Evolutionary conservation across 2,329 filamentous ascomycete species (phyloP), one percentile per base, ranked within the genome.

Genomic region (Exophiala viscosa): DNA sequence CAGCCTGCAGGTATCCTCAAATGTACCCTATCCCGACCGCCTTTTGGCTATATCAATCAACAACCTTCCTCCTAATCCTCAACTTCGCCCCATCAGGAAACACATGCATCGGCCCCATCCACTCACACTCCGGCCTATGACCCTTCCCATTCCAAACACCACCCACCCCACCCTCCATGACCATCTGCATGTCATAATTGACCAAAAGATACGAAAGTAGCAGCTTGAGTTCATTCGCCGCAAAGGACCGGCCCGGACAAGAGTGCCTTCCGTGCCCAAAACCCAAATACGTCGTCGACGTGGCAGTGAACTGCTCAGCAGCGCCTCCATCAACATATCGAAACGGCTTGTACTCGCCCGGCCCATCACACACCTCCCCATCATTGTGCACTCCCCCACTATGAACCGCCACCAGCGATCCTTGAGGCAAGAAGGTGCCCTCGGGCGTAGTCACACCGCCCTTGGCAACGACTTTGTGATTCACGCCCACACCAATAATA

Each of bases 191-290:
- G 15, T 67, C 66, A 47, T 68, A 68, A 14, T 64, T 62, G 14
- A 64, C 50, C 18, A 68, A 20, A n/a, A 67, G 48, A 52, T 67
- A 63, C 3, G 53, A 57, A 13, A 68, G 44, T 10, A 60, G 38
- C 33, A 66, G 57, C 55, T 67, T 67, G 9, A 63, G 46, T 44
- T 62, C 53, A 38, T 59, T 49, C 3, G 55, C 54, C 1, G 64
- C 65, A 43, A 65, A 67, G 50, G 63, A 66, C 34, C 66, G 54
- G 11, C 66, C 66, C 1, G 66, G 64, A 54, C 65, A 67, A 23
- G 65, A 60, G 62, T 83, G 79, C 55, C 75, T 69, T 8, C 81
- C 81, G 55, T 82, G 78, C 0, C 81, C 80, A 64, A 84, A 84
- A 0, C 76, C 69, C n/a, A 83, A 61, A 58, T 80, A 76, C 5